phyloP scores from a whole-genome alignment of 2,329 filamentous ascomycete genomes.

The Nakataea oryzae region DNA sequence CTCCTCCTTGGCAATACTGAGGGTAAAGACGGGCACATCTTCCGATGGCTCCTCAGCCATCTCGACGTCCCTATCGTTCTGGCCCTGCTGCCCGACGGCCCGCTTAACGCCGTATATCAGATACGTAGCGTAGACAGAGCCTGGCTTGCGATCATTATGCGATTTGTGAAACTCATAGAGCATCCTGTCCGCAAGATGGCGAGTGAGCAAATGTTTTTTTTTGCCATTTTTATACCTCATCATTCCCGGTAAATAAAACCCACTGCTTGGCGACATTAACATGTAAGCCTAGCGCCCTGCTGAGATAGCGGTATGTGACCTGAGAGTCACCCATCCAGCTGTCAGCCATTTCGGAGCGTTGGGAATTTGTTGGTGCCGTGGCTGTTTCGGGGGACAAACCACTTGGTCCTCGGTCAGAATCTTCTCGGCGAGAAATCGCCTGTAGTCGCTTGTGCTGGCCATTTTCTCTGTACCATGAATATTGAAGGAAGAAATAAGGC shows the following conservation, averaged over 20 bases:
- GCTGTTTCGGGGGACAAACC: conserved; percentile 33
- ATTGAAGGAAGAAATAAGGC: not conserved
- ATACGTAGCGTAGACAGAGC: conserved; percentile 85
- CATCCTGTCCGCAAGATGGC: conserved; percentile 47
- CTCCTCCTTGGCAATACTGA: conserved; percentile 64
- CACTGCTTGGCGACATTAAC: conserved; percentile 85
- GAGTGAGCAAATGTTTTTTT: not conserved
- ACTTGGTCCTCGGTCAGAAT: conserved; percentile 67
- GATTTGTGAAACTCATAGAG: conserved; percentile 74
- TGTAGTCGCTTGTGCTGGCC: conserved; percentile 37
- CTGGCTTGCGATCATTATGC: conserved; percentile 65
- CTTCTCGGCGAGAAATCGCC: conserved; percentile 62
- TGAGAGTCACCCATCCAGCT: conserved; percentile 23
- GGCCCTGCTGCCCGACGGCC: not conserved
- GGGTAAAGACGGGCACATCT: conserved; percentile 40
- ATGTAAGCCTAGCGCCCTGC: conserved; percentile 73
- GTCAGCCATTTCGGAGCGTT: not conserved
- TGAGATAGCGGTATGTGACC: conserved; percentile 81
- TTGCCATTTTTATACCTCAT: not conserved
- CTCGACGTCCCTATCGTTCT: conserved; percentile 53
- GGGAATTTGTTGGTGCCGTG: conserved; percentile 3
- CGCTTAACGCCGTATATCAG: conserved; percentile 61
- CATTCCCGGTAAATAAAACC: conserved; percentile 17
- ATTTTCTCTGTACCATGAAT: not conserved
- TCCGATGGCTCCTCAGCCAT: conserved; percentile 46